phyloP scores from a whole-genome alignment of 768 basidiomycete species.

The Lyophyllum atratum region DNA sequence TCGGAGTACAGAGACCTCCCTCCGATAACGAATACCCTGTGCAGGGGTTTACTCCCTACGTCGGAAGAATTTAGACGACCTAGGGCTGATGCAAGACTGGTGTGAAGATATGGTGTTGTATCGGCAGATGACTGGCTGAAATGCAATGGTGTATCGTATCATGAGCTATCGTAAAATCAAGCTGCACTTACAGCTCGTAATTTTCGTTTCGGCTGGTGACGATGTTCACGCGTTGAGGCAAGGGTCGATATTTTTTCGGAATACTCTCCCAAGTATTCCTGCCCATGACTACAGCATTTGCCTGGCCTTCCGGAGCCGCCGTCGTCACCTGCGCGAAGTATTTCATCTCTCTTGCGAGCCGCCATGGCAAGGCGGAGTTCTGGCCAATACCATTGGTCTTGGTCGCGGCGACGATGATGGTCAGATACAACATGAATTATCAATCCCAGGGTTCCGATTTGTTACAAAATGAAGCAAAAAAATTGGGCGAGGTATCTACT shows the following conservation, averaged over 20 bases:
- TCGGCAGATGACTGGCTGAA: constrained; percentile 15
- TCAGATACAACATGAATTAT: constrained; percentile 62
- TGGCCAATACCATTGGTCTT: constrained; percentile 85
- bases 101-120: constrained; percentile 35
- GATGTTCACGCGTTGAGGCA: constrained; percentile 74
- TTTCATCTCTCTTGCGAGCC: constrained; percentile 83
- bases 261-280: constrained; percentile 98
- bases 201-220: constrained; percentile 66
- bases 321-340: constrained; percentile 88
- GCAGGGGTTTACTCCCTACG: constrained; percentile 39
- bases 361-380: constrained; percentile 81
- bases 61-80: constrained; percentile 25
- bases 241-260: constrained; percentile 79
- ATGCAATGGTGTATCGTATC: background rate
- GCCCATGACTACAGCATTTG: constrained; percentile 92
- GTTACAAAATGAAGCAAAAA: background rate
- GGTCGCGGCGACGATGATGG: constrained; percentile 94
- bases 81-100: constrained; percentile 45
- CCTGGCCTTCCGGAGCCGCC: constrained; percentile 49
- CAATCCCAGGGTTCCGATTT: background rate
- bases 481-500: too few relatives aligned
- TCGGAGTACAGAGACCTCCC: constrained; percentile 86
- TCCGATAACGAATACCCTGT: constrained; percentile 85
- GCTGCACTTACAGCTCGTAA: constrained; percentile 60
- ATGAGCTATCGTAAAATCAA: background rate